Evolutionary conservation across 305 asterid genomes (phyloP).

Genomic region (Plantago lanceolata): DNA sequence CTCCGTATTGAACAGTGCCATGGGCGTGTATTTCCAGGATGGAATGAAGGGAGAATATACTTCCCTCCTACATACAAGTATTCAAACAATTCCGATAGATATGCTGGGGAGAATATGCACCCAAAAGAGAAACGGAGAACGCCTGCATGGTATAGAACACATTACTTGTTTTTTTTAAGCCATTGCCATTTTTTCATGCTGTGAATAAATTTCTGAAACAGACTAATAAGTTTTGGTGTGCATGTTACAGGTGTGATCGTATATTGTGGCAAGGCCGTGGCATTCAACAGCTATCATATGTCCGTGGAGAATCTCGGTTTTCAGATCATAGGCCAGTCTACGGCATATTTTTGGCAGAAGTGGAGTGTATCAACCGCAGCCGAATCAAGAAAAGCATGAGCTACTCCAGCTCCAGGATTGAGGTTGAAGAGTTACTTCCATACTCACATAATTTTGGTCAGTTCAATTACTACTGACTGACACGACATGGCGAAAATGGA

Average conservation of each 20-base stretch:
- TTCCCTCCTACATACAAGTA: conserved; percentile 98
- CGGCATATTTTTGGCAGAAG: conserved; percentile 75
- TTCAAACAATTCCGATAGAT: conserved; percentile 81
- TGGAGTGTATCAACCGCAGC: conserved; percentile 62
- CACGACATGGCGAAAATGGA: not conserved
- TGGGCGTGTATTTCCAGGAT: conserved; percentile 78
- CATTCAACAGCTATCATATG: conserved; percentile 79
- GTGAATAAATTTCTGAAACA: not conserved
- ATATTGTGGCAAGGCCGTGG: conserved; percentile 91
- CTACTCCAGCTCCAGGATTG: conserved; percentile 65
- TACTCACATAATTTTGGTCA: conserved; percentile 41
- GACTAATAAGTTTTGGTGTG: conserved; percentile 10
- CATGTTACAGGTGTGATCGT: conserved; percentile 84
- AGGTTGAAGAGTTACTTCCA: conserved; percentile 87
- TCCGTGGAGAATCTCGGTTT: conserved; percentile 93
- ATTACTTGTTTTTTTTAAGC: not conserved
- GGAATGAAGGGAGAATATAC: conserved; percentile 86
- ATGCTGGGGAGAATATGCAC: conserved; percentile 78
- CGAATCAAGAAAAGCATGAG: conserved; percentile 65
- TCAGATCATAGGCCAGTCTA: conserved; percentile 93
- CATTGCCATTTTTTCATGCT: not conserved
- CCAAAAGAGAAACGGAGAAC: conserved; percentile 90
- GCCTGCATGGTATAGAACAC: conserved; percentile 71
- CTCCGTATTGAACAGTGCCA: conserved; percentile 75
- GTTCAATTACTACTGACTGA: conserved; percentile 35